These are phyloP conservation scores for Alternaria arborescens DNA, from an alignment of 2,329 filamentous ascomycete genomes.

Conservation along the genomic window DNA sequence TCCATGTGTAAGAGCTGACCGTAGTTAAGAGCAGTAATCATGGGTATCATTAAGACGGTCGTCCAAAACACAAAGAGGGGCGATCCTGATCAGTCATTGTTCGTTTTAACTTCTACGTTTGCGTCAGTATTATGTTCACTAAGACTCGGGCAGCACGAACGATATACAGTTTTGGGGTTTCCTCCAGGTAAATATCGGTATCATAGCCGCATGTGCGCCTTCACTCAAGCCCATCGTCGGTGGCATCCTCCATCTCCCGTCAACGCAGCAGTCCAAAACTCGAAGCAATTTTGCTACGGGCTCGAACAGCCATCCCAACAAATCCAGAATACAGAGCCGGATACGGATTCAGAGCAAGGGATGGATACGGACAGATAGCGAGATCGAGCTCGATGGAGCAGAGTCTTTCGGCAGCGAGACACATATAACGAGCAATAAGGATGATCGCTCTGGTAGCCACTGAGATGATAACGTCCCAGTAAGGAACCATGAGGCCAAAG, in stretches of 20 bases:
- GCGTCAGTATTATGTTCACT: background rate
- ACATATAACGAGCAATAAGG: background rate
- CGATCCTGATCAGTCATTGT: conserved; percentile 1
- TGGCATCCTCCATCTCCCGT: background rate
- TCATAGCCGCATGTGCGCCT: background rate
- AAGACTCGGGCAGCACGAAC: background rate
- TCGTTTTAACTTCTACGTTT: background rate
- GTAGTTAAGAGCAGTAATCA: background rate
- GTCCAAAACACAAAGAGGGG: conserved; percentile 1
- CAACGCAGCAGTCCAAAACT: background rate
- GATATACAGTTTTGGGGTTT: conserved; percentile 4
- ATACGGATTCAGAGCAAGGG: conserved; percentile 1
- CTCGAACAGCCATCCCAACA: background rate
- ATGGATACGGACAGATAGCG: background rate
- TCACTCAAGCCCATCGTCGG: conserved; percentile 2
- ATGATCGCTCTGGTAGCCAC: background rate
- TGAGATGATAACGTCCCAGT: background rate
- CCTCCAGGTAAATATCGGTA: conserved; percentile 1
- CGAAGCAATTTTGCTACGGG: conserved; percentile 1
- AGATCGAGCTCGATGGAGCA: conserved; percentile 1
- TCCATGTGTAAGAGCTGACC: background rate
- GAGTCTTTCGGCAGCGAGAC: background rate
- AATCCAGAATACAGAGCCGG: background rate
- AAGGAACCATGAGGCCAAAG: background rate
- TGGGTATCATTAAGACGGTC: background rate